phyloP scores from a whole-genome alignment of 176 grass and related monocot genomes.

The bread wheat (Triticum aestivum) region DNA sequence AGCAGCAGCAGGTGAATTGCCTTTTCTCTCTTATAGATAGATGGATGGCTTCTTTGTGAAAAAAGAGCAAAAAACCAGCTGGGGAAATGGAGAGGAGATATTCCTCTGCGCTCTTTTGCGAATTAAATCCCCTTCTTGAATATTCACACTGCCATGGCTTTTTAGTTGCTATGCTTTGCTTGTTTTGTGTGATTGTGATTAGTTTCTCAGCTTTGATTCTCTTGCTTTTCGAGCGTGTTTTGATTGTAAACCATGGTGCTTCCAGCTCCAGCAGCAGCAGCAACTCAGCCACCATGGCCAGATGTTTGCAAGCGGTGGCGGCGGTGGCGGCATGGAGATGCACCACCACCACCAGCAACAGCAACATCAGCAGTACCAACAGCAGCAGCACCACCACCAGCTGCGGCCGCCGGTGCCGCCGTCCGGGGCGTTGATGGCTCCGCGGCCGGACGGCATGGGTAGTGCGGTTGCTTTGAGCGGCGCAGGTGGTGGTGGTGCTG shows the following conservation, averaged over 20 bases:
- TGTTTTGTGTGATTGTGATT: constrained; percentile 22
- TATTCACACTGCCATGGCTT: constrained; percentile 20
- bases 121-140: constrained; percentile 46
- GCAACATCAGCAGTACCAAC: neutral
- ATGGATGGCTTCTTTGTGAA: constrained; percentile 53
- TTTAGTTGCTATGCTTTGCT: constrained; percentile 17
- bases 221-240: constrained; percentile 31
- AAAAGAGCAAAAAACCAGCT: constrained; percentile 50
- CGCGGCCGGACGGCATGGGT: constrained; percentile 43
- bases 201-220: constrained; percentile 30
- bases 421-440: constrained; percentile 34
- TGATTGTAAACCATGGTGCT: constrained; percentile 45
- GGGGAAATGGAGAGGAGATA: constrained; percentile 56
- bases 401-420: constrained; percentile 20
- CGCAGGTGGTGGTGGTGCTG: neutral
- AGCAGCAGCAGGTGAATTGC: constrained; percentile 60
- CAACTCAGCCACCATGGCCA: constrained; percentile 42
- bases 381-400: constrained; percentile 30
- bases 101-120: constrained; percentile 42
- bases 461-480: neutral
- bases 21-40: constrained; percentile 18
- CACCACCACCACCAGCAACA: constrained; percentile 32
- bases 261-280: constrained; percentile 37
- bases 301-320: neutral
- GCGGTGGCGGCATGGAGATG: constrained; percentile 12